Evolutionary conservation across 2,329 filamentous ascomycete species (phyloP), one percentile per base, ranked within the genome.

Genomic region (Endothia cerciana): DNA sequence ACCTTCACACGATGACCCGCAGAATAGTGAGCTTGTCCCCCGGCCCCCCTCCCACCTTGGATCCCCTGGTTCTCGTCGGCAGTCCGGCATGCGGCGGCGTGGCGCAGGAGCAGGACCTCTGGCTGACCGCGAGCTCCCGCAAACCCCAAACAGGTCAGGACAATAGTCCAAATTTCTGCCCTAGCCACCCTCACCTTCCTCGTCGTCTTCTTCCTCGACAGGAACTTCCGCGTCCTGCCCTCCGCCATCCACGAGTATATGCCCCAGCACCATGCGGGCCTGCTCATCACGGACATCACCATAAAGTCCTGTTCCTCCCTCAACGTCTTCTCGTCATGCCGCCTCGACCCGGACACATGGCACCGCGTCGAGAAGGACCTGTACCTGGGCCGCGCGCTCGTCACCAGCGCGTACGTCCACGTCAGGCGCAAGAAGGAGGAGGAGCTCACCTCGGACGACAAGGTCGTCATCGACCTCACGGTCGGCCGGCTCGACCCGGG

Each of bases 361-460:
- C 89, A 92, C 71, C 90, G 91, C 59, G 82, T 97, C 69, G 91
- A 97, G 70, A 97, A 97, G 79, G 93, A 97, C 74, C 84, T 97
- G 0, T 95, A 93, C 75, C 85, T 97, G 22, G 87, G 87, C 68
- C 87, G 85, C 66, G 86, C 88, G 61, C 92, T 92, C 87, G 83
- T 91, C 53, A 87, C 87, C 36, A 91, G 86, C 74, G 93, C 92
- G 40, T 97, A 92, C 76, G 77, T 97, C 33, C 91, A 94, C 74
- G 86, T 97, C 68, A 87, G 91, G 77, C 87, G 92, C 70, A 95
- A 94, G 82, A 89, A 90, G 72, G 93, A 97, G 80, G 91, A 94
- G 76, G 92, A 97, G 68, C 85, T 97, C 55, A 83, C 82, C 2
- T 79, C 86, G 0, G 85, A 89, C 1, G 93, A 97, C 74, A 90